These are phyloP conservation scores for Alternaria arborescens DNA, from an alignment of 2,329 filamentous ascomycete genomes.

Conservation along the genomic window DNA sequence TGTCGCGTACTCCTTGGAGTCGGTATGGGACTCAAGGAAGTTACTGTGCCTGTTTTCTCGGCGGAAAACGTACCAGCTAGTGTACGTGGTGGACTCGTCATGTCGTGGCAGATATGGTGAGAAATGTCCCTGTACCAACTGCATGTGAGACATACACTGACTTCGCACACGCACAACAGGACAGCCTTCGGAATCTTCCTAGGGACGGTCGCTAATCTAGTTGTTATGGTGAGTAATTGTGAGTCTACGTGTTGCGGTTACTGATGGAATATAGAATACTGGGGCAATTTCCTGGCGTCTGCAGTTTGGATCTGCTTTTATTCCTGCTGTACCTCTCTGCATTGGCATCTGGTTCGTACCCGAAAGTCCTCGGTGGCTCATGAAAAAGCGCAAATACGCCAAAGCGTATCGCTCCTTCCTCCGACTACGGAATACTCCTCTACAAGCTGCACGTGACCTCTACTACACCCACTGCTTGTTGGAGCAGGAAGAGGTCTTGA, in stretches of 20 bases:
- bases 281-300: conserved; percentile 51
- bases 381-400: conserved; percentile 52
- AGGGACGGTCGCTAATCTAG: conserved; percentile 53
- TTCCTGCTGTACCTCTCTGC: conserved; percentile 50
- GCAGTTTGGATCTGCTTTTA: conserved; percentile 52
- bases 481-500: conserved; percentile 44
- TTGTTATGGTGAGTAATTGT: conserved; percentile 39
- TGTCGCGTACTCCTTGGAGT: conserved; percentile 51
- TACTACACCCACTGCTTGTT: conserved; percentile 54
- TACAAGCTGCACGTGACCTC: conserved; percentile 55
- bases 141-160: no score
- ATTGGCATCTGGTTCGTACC: conserved; percentile 56
- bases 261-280: conserved; percentile 32
- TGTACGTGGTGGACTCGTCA: conserved; percentile 59
- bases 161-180: conserved; percentile 5
- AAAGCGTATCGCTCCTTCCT: conserved; percentile 53
- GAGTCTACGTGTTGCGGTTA: background rate
- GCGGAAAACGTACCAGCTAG: conserved; percentile 59
- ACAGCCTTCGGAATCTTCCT: conserved; percentile 58
- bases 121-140: no score
- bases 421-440: conserved; percentile 49
- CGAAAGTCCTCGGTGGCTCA: conserved; percentile 51
- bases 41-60: conserved; percentile 57
- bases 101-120: conserved; percentile 56
- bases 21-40: conserved; percentile 57